Percentiles rank a stretch among this genome's conserved stretches.
Evolutionary conservation across 768 basidiomycete genomes (phyloP).

Genomic region (Cubamyces sp.): DNA sequence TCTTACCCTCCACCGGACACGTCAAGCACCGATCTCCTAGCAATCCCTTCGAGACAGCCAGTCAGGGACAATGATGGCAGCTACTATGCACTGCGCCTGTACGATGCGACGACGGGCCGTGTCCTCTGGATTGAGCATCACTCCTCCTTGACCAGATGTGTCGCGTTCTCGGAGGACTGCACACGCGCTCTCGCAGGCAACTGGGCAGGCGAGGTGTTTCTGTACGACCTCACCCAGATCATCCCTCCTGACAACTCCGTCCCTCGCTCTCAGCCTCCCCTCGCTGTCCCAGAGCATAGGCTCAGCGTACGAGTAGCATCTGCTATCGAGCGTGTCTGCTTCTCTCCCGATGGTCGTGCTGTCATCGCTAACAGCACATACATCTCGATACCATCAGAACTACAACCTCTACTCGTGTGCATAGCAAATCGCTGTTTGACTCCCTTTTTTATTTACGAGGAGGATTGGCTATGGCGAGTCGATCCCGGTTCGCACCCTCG

Average conservation of each 20-base stretch:
- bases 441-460: neutral
- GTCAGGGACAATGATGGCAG: neutral
- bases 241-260: neutral
- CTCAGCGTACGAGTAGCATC: neutral
- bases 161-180: neutral
- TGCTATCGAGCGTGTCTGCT: neutral
- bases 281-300: neutral
- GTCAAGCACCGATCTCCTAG: neutral
- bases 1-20: neutral
- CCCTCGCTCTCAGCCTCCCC: neutral
- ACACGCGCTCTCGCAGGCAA: neutral
- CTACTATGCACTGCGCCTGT: neutral
- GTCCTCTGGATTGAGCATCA: neutral
- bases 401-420: neutral
- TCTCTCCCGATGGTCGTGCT: neutral
- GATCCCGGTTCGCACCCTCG: neutral
- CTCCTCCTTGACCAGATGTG: neutral
- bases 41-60: neutral
- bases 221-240: neutral
- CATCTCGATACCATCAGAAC: neutral
- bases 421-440: too few species aligned
- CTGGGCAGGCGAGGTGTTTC: neutral
- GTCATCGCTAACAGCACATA: neutral
- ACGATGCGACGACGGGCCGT: neutral
- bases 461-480: neutral